Evolutionary conservation across 2,329 filamentous ascomycete species (phyloP).

Genomic region (Venturia asperata): DNA sequence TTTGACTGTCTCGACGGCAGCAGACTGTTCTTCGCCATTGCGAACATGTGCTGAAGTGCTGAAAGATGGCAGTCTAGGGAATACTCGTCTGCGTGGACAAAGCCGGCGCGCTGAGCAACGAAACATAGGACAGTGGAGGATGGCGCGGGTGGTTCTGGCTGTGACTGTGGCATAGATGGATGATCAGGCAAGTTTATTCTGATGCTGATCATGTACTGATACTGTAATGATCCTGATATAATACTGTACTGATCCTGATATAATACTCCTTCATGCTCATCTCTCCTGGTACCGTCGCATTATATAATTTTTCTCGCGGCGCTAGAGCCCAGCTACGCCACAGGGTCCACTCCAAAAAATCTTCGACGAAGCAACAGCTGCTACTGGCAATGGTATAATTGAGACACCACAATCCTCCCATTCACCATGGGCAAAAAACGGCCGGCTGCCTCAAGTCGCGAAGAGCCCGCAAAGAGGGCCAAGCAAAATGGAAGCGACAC

Average conservation of each 20-base stretch:
- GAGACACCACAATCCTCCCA: background rate
- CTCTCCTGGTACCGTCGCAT: too few species aligned
- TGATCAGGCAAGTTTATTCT: too few species aligned
- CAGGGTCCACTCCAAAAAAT: background rate
- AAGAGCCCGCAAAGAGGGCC: conserved; percentile 22
- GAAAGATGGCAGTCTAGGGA: background rate
- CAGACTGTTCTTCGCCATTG: background rate
- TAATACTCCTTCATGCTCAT: too few species aligned
- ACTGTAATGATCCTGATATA: background rate
- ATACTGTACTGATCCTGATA: too few species aligned
- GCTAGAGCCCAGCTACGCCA: background rate
- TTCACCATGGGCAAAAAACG: conserved; percentile 32
- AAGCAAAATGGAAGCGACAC: conserved; percentile 22
- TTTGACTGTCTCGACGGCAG: background rate
- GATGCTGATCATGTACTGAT: too few species aligned
- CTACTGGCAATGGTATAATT: background rate
- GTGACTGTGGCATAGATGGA: too few species aligned
- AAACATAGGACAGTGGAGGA: conserved; percentile 3
- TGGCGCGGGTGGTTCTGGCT: too few species aligned
- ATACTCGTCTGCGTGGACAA: conserved; percentile 1
- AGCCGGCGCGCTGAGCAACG: background rate
- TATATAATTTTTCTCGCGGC: too few species aligned
- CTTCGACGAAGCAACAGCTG: background rate
- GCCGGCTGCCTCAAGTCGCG: conserved; percentile 28
- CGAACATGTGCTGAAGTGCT: background rate